A percentile compares a stretch with the other conserved stretches of the same genome.
These are phyloP conservation scores for Fraxinus floribunda DNA, from an alignment of 305 asterid genomes.

Conservation along the genomic window DNA sequence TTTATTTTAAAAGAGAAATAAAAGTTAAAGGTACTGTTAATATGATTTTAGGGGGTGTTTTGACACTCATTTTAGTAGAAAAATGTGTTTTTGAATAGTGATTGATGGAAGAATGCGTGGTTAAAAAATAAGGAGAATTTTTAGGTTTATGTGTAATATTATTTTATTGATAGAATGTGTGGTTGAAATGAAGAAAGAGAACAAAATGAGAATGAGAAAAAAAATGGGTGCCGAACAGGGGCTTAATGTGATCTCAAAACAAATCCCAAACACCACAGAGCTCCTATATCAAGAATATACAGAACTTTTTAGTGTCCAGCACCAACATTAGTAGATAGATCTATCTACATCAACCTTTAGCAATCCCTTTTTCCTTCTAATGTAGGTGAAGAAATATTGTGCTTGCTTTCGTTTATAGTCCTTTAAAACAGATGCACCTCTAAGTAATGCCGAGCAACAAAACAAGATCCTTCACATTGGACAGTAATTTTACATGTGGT, in stretches of 20 bases:
- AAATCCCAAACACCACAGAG: conserved; percentile 1
- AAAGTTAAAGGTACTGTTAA: too few relatives aligned
- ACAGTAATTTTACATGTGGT: neutral
- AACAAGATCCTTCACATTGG: conserved; percentile 4
- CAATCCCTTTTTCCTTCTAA: neutral
- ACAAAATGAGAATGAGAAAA: neutral
- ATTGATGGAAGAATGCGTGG: too few relatives aligned
- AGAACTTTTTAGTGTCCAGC: neutral
- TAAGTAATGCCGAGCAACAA: neutral
- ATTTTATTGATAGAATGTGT: too few relatives aligned
- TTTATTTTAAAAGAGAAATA: too few relatives aligned
- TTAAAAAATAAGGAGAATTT: too few relatives aligned
- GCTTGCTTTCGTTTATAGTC: neutral
- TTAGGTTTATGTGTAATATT: too few relatives aligned
- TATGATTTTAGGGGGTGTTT: too few relatives aligned
- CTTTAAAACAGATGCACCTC: neutral
- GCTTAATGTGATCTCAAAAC: conserved; percentile 5
- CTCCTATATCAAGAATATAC: conserved; percentile 9
- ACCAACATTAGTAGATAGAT: conserved; percentile 11
- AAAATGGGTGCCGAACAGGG: neutral
- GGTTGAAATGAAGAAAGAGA: too few relatives aligned
- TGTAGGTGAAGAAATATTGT: neutral
- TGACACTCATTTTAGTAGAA: too few relatives aligned
- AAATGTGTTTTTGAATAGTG: too few relatives aligned
- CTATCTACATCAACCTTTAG: neutral